Percentiles rank a stretch among this genome's conserved stretches.
phyloP scores from a whole-genome alignment of 208 protist genomes.

The Kentomonas sorsogonicus region DNA sequence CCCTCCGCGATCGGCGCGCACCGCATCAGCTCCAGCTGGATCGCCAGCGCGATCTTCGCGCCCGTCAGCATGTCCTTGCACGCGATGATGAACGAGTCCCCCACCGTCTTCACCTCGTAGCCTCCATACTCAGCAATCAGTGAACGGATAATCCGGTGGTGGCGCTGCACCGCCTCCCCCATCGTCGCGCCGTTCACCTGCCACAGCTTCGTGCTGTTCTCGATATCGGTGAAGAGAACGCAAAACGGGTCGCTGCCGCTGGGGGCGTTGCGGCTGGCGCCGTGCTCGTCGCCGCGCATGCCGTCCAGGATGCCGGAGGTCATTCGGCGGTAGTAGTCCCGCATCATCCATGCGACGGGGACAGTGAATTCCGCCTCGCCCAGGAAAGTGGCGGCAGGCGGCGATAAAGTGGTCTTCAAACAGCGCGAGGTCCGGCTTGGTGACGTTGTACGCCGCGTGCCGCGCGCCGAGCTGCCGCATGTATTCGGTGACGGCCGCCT shows the following conservation, averaged over 20 bases:
- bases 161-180: slow-evolving; percentile 44
- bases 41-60: slow-evolving; percentile 54
- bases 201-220: slow-evolving; percentile 74
- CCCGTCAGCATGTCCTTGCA: slow-evolving; percentile 50
- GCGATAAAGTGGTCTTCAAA: neutral
- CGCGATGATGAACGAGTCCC: slow-evolving; percentile 82
- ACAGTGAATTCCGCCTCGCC: too few relatives aligned
- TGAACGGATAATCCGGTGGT: slow-evolving; percentile 58
- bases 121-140: slow-evolving; percentile 57
- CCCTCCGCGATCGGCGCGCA: slow-evolving; percentile 38
- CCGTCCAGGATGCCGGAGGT: too few relatives aligned
- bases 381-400: neutral
- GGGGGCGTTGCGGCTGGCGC: too few relatives aligned
- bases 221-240: slow-evolving; percentile 75
- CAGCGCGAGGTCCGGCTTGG: neutral
- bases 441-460: slow-evolving; percentile 5
- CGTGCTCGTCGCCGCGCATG: too few relatives aligned
- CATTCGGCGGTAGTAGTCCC: too few relatives aligned
- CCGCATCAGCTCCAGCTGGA: slow-evolving; percentile 74
- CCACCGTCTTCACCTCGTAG: slow-evolving; percentile 80
- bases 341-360: too few relatives aligned
- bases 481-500: too few relatives aligned
- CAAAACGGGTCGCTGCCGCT: slow-evolving; percentile 36
- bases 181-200: slow-evolving; percentile 43
- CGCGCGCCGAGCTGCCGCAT: slow-evolving; percentile 3